Evolutionary conservation across 2,329 filamentous ascomycete species (phyloP), one percentile per base, ranked within the genome.

Genomic region (Myotisia sp.): DNA sequence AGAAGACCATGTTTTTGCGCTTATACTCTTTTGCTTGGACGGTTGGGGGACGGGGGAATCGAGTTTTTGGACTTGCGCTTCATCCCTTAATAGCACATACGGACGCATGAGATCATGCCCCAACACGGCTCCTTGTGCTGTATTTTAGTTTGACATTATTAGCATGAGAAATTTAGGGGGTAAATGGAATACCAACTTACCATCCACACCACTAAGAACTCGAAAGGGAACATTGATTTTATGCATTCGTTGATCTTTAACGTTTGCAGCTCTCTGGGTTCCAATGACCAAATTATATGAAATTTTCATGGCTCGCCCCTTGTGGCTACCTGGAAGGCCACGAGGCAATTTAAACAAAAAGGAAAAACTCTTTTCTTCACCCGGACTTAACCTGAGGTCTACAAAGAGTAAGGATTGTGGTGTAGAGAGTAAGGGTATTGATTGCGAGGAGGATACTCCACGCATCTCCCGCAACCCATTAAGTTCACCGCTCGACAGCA

Each of bases 401-500:
- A 98, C 90, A 54, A 98, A 98, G 8, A 98, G 63, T 41, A 98
- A 83, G 2, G 85, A 93, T 58, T 95, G 90, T 1, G 87, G 86
- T 4, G 87, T 95, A 10, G 83, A 90, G n/a, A 98, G 67, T 29
- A 98, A 64, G 0, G 90, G 90, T 27, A 98, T 78, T 2, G 82
- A 79, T 52, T 84, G 86, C 20, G 84, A 80, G 53, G 79, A 90
- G 17, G 79, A 80, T 33, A 80, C 78, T 3, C 81, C 82, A 44
- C 86, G 79, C 83, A 95, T 94, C 52, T 95, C 86, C 49, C 86
- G 85, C 52, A 98, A 86, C 39, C 80, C 92, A 59, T 87, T 92
- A 44, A 92, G 73, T 49, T 94, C 86, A 34, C 78, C 77, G 29
- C 78, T 74, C 5, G 85, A 84, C n/a, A 95, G 65, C 3, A 98